Evolutionary conservation across 2,329 filamentous ascomycete species (phyloP), one percentile per base, ranked within the genome.

Genomic region (Neocucurbitaria cava): DNA sequence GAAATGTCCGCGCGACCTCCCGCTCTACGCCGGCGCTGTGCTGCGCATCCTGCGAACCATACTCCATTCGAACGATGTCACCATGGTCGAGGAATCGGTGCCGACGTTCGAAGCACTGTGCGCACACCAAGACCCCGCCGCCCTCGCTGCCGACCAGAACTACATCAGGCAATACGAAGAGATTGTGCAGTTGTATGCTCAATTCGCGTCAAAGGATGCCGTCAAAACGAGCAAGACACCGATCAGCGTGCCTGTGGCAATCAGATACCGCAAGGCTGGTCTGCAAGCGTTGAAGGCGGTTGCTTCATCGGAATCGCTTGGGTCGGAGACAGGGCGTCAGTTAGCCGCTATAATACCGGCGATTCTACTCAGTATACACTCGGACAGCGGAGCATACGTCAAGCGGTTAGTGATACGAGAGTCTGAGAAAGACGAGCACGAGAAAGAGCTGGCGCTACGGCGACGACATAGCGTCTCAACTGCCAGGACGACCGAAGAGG

Each of bases 1-100:
- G 73, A 97, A 97, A 78, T 86, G 91, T 39, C 90, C 92, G 56
- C 90, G 93, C 73, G 93, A 97, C 74, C 86, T 97, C 44, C 90
- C 92, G 46, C 87, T 99, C 46, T 96, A 96, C 73, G 92, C 92
- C 43, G 85, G 86, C 59, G 91, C 90, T 69, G 87, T 97, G 51
- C 86, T 98, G 71, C 90, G 89, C 66, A 90, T 97, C 61, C 85
- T 98, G 70, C 87, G 89, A 62, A 88, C 88, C 51, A 89, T 98
- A 67, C 85, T 98, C 49, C 86, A 87, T 56, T 96, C 92, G 59
- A 87, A 89, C 75, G 92, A 98, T 75, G 89, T 98, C 60, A 91
- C 89, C 64, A 91, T 98, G 87, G 88, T 96, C 58, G 93, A 98
- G 78, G 92, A 93, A 31, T 95, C 92, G 2, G 84, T 96, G 59